Percentiles rank a stretch among this genome's conserved stretches.
These are phyloP conservation scores for Paraglomus occultum DNA, from an alignment of 192 early-diverging fungal genomes.

Conservation along the genomic window DNA sequence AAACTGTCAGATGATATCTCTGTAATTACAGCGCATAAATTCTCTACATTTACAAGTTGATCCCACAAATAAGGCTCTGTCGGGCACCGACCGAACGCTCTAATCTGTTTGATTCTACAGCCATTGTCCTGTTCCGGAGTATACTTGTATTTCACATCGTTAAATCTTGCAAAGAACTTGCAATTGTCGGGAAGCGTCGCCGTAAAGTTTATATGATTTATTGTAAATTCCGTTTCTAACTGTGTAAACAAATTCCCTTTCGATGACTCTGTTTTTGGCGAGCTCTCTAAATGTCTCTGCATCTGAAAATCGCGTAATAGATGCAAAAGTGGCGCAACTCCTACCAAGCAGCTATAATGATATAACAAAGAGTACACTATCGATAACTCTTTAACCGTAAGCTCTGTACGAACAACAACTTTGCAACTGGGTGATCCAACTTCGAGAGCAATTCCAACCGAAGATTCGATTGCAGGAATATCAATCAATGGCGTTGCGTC, in stretches of 20 bases:
- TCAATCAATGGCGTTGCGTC: slow-evolving; percentile 12
- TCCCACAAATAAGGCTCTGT: slow-evolving; percentile 34
- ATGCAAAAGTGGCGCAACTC: neutral
- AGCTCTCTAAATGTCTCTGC: neutral
- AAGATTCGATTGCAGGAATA: slow-evolving; percentile 10
- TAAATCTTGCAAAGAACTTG: slow-evolving; percentile 30
- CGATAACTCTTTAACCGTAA: neutral
- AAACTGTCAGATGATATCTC: neutral
- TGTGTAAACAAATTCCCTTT: neutral
- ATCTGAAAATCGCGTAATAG: neutral
- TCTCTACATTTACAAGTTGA: slow-evolving; percentile 38
- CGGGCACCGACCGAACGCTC: slow-evolving; percentile 31
- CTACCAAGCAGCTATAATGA: slow-evolving; percentile 28
- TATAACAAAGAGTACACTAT: slow-evolving; percentile 26
- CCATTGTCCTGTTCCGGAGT: neutral
- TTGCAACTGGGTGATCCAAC: no score
- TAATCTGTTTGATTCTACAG: slow-evolving; percentile 12
- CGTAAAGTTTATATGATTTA: slow-evolving; percentile 30
- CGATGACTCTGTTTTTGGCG: neutral
- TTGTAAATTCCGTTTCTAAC: slow-evolving; percentile 15
- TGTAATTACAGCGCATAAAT: slow-evolving; percentile 21
- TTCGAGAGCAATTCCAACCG: neutral
- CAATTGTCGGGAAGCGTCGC: slow-evolving; percentile 23
- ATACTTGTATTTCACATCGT: slow-evolving; percentile 25
- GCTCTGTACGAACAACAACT: neutral